Evolutionary conservation across 345 rosid species (phyloP), one percentile per base, ranked within the genome.

Genomic region (Linum lewisii): DNA sequence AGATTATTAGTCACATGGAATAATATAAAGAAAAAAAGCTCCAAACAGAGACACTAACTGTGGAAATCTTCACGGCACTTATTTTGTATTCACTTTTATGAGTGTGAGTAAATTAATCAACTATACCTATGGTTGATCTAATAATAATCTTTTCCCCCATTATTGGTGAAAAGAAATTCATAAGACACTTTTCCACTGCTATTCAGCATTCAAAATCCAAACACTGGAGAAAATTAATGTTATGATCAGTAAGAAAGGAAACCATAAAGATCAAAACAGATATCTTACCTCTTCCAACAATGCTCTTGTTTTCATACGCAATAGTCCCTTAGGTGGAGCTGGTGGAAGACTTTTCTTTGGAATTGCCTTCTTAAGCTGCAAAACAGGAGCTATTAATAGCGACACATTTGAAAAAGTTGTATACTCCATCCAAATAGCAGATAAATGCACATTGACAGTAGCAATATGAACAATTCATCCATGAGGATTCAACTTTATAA

Each of bases 251-350:
- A 42, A 14, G 56, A 29, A n/a, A 23, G 45, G 51, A 21, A 52
- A 59, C 56, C 37, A 36, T 14, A 51, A 23, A 26, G 51, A 51
- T 38, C 21, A 55, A 55, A 59, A 62, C 68, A 66, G 26, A 69
- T 57, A 66, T 54, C 71, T 52, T 80, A 94, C 99, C 99, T 84
- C 99, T 75, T 94, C 99, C 83, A 94, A 77, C 63, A 90, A 68
- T 49, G 80, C 80, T 75, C 97, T 84, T 79, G 77, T 94, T 79
- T 84, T 94, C 82, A 90, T 63, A 45, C 89, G 95, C 75, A 94
- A 70, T 59, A 94, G 67, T 62, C 99, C 99, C 80, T 93, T 93
- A 8, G 99, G 88, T 0, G 99, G 99, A 78, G 95, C 84, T 36
- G 92, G 81, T 6, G 97, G 97, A 49, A 89, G 74, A 67, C 23